A percentile compares a stretch with the other conserved stretches of the same genome.
Conservation (phyloP, 1,139 yeast species). For the Blastobotrys persicus region DNA sequence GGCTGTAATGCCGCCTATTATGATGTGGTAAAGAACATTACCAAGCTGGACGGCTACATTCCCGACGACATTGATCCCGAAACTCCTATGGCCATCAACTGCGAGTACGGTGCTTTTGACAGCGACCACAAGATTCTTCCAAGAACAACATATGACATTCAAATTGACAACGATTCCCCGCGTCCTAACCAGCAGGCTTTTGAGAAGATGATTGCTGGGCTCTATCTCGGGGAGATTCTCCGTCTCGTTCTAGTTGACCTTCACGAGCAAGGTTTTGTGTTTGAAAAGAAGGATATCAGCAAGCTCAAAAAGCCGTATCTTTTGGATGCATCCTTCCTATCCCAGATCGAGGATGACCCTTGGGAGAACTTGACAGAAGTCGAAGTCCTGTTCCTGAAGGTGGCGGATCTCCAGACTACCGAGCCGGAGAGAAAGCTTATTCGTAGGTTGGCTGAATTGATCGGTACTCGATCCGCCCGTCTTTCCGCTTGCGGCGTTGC, state of each 20-base stretch:
- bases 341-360: slow-evolving; percentile 85
- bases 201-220: slow-evolving; percentile 97
- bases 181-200: slow-evolving; percentile 96
- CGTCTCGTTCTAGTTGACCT: slow-evolving; percentile 79
- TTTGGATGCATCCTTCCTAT: slow-evolving; percentile 87
- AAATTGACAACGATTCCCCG: slow-evolving; percentile 82
- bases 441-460: slow-evolving; percentile 78
- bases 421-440: slow-evolving; percentile 77
- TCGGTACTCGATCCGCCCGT: slow-evolving; percentile 92
- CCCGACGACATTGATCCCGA: slow-evolving; percentile 60
- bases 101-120: slow-evolving; percentile 98
- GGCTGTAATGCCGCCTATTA: slow-evolving; percentile 97
- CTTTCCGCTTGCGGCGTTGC: slow-evolving; percentile 94
- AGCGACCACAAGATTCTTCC: slow-evolving; percentile 79
- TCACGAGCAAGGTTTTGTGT: slow-evolving; percentile 60
- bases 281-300: slow-evolving; percentile 63
- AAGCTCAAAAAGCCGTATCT: slow-evolving; percentile 60
- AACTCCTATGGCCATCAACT: slow-evolving; percentile 91
- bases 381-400: slow-evolving; percentile 57
- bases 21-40: slow-evolving; percentile 70
- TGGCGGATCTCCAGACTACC: slow-evolving; percentile 64
- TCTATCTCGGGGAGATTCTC: slow-evolving; percentile 89
- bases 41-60: slow-evolving; percentile 74
- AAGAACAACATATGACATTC: slow-evolving; percentile 81
- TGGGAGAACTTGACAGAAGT: slow-evolving; percentile 81